These are phyloP conservation scores for barley (Hordeum vulgare) DNA, from an alignment of 176 grass and related monocot genomes.

Conservation along the genomic window DNA sequence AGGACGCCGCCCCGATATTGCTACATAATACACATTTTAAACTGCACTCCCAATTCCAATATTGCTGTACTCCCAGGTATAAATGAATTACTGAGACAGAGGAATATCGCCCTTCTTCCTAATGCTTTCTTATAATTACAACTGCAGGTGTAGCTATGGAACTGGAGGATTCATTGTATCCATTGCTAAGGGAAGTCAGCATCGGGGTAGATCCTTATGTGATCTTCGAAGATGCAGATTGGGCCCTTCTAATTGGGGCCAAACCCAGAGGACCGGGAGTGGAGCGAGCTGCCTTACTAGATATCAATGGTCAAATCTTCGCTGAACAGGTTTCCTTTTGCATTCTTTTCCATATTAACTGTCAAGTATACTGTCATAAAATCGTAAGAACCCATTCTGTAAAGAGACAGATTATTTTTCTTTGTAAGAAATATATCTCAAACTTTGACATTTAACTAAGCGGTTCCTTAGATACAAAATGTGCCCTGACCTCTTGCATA, in stretches of 20 bases:
- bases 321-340: conserved; percentile 63
- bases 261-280: conserved; percentile 96
- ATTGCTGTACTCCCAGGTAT: neutral
- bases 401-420: neutral
- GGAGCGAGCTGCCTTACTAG: conserved; percentile 78
- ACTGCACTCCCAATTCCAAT: neutral
- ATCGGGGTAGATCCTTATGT: conserved; percentile 83
- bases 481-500: neutral
- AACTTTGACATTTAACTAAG: neutral
- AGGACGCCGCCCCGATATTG: too few relatives aligned
- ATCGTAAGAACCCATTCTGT: neutral
- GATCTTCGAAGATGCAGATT: conserved; percentile 58
- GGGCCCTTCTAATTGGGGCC: conserved; percentile 95
- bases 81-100: neutral
- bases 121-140: conserved; percentile 14
- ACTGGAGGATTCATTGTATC: conserved; percentile 91
- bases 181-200: conserved; percentile 86
- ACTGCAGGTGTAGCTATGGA: conserved; percentile 92
- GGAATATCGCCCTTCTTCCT: conserved; percentile 12
- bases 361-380: neutral
- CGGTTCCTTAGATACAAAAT: neutral
- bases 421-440: neutral
- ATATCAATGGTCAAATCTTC: conserved; percentile 96
- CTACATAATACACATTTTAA: neutral
- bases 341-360: neutral